Evolutionary conservation across 345 rosid genomes (phyloP).

Genomic region (Draba incana): DNA sequence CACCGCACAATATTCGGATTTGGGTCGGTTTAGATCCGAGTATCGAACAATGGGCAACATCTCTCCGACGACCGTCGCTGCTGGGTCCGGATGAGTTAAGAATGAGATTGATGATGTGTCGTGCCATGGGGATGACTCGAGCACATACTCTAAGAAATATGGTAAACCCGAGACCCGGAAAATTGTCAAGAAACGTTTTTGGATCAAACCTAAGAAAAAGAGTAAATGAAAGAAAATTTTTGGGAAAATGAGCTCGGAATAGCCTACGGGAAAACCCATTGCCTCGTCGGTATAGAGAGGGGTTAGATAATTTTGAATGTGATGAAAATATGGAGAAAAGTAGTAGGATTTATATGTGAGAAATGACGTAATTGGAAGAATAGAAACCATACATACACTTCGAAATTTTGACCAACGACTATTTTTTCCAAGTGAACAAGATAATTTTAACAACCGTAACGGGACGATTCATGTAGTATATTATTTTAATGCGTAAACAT

Average conservation of each 20-base stretch:
- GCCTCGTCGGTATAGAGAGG: constrained; percentile 21
- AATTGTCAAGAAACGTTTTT: constrained; percentile 49
- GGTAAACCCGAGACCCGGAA: constrained; percentile 61
- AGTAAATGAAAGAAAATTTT: constrained; percentile 60
- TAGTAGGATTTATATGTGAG: constrained; percentile 29
- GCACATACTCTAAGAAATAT: constrained; percentile 63
- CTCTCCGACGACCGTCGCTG: constrained; percentile 65
- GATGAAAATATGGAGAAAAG: constrained; percentile 25
- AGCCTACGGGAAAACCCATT: constrained; percentile 90
- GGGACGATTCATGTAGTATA: no score
- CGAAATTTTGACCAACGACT: no score
- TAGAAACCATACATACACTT: no score
- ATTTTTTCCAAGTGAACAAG: no score
- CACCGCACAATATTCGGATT: constrained; percentile 75
- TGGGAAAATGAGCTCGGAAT: constrained; percentile 72
- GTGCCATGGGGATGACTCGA: constrained; percentile 49
- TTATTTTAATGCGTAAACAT: no score
- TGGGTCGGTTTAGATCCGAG: constrained; percentile 58
- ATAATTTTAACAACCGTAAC: no score
- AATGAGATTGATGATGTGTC: constrained; percentile 31
- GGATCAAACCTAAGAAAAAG: constrained; percentile 57
- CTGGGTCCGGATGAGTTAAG: constrained; percentile 39
- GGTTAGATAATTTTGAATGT: constrained; percentile 18
- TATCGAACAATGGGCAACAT: constrained; percentile 68
- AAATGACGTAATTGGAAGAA: no score